Conservation (phyloP, 768 basidiomycete species). For the Boletus barrowsii region DNA sequence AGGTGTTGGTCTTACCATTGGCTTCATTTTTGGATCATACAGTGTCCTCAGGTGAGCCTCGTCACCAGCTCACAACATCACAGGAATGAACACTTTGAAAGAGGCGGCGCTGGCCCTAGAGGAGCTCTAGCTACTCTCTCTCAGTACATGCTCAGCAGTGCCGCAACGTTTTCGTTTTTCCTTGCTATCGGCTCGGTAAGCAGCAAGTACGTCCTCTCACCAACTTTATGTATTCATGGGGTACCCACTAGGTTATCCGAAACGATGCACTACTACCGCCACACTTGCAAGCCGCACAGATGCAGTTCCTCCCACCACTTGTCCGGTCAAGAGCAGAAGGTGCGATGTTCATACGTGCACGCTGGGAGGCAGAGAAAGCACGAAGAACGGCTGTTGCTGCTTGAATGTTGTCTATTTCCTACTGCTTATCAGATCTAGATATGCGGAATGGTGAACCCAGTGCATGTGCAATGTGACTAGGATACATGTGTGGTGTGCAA, state of each 20-base stretch:
- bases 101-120: constrained; percentile 87
- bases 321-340: constrained; percentile 69
- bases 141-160: constrained; percentile 98
- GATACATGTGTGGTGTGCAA: constrained; percentile 20
- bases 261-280: constrained; percentile 65
- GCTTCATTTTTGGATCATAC: constrained; percentile 95
- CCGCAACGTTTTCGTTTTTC: constrained; percentile 97
- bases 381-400: constrained; percentile 17
- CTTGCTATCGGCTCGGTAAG: constrained; percentile 88
- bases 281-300: constrained; percentile 60
- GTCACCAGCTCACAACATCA: not conserved
- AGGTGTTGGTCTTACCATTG: constrained; percentile 93
- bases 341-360: constrained; percentile 62
- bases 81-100: constrained; percentile 30
- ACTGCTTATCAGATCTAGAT: constrained; percentile 12
- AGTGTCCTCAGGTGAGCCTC: constrained; percentile 79
- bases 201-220: not conserved
- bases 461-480: constrained; percentile 13
- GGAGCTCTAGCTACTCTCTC: constrained; percentile 89
- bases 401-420: constrained; percentile 11
- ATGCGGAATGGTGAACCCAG: constrained; percentile 8
- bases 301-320: constrained; percentile 54
- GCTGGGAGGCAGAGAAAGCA: constrained; percentile 67
- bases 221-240: not conserved
- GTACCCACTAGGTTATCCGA: constrained; percentile 71